These are phyloP conservation scores for Penicillium sp. DNA, from an alignment of 2,329 filamentous ascomycete genomes.

Conservation along the genomic window DNA sequence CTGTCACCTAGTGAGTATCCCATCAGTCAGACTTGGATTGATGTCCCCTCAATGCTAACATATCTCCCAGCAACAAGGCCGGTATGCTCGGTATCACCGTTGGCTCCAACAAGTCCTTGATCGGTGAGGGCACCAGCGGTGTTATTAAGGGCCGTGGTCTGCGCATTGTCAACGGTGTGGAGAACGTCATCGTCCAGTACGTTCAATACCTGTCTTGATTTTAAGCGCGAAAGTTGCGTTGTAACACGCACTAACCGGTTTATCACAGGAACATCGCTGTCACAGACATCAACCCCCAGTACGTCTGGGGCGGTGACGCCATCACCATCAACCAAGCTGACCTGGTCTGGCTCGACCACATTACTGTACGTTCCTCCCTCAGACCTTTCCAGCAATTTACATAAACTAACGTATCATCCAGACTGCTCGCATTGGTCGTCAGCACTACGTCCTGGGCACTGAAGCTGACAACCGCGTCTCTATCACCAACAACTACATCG, in stretches of 20 bases:
- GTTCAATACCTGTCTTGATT: neutral
- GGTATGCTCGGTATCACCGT: slow-evolving; percentile 7
- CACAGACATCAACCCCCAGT: slow-evolving; percentile 7
- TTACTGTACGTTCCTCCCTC: neutral
- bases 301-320: slow-evolving; percentile 11
- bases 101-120: slow-evolving; percentile 7
- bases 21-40: neutral
- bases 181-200: slow-evolving; percentile 8
- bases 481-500: slow-evolving; percentile 9
- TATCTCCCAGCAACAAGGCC: neutral
- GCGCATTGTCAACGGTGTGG: slow-evolving; percentile 3
- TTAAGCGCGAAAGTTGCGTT: neutral
- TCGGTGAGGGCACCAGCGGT: slow-evolving; percentile 5
- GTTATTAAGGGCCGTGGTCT: slow-evolving; percentile 7
- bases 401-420: neutral
- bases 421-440: slow-evolving; percentile 9
- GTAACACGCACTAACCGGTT: neutral
- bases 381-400: neutral
- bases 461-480: slow-evolving; percentile 7
- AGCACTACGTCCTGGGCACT: slow-evolving; percentile 7
- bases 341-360: slow-evolving; percentile 8
- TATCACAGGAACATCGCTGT: slow-evolving; percentile 5
- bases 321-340: slow-evolving; percentile 6
- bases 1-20: slow-evolving; percentile 3
- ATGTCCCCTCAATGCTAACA: neutral